Evolutionary conservation across 129 eudicot species (phyloP), one percentile per base, ranked within the genome.

Genomic region (Chrysanthemum seticuspe): DNA sequence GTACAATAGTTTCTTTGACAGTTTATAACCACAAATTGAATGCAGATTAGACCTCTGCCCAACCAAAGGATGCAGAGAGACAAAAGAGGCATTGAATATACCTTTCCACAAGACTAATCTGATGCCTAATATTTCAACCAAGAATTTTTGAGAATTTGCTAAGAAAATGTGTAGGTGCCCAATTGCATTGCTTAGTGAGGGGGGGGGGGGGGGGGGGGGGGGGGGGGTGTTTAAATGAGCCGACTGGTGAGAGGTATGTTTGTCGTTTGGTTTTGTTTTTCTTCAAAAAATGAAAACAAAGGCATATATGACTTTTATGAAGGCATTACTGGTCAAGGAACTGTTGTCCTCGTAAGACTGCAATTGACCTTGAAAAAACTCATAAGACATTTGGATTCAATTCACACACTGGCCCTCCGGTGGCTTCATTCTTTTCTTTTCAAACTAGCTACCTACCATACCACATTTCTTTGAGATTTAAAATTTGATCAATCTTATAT

Each of bases 311-410:
- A 60, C 34, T 40, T 9, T 3, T 10, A 50, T 29, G 15, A 29
- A 5, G 31, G 21, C 29, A 27, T 13, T 36, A 47, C 14, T n/a
- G 51, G 76, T 60, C 68, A 49, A 72, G 68, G 68, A 58, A 44
- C 27, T 10, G 13, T 13, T 29, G 49, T 73, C 70, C 50, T 48
- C 10, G 50, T 73, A 73, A 8, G 77, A 62, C 77, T 48, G 77
- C 68, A 62, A 53, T 62, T 49, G 70, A 73, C 68, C 34, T 36
- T 19, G 54, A 19, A 60, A 72, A 68, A 13, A 51, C 47, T 14
- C 6, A 4, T 9, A 27, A 14, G 13, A 10, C 13, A 14, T 8
- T 23, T 62, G 11, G 52, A 44, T 67, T 50, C 57, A 67, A 58
- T 57, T 57, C 67, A 58, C 67, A 71, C 74, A 70, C 25, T 6